phyloP scores from a whole-genome alignment of 441 rosid genomes.

The Bocquillonia castaneifolia region DNA sequence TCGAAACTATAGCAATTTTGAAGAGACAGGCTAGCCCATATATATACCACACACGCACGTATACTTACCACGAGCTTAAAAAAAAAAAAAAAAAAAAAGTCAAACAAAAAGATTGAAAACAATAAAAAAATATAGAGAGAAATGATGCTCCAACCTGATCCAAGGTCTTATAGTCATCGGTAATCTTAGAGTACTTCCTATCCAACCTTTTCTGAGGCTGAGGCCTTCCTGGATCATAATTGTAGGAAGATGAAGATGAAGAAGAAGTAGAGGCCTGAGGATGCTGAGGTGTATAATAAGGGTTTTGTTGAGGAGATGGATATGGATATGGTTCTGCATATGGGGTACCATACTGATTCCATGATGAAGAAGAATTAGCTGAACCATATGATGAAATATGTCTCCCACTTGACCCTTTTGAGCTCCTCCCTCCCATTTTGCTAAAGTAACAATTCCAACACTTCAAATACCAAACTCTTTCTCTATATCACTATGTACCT shows the following conservation, averaged over 20 bases:
- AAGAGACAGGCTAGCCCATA: too few species aligned
- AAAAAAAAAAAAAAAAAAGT: neutral
- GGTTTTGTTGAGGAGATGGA: constrained; percentile 22
- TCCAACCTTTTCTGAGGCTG: constrained; percentile 41
- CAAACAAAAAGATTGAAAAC: neutral
- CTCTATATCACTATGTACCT: neutral
- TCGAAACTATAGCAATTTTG: too few species aligned
- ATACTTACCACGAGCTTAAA: neutral
- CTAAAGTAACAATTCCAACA: neutral
- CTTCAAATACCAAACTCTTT: neutral
- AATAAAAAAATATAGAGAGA: neutral
- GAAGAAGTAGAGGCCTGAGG: constrained; percentile 22
- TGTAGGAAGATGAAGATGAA: constrained; percentile 25
- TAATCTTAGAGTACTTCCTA: constrained; percentile 52
- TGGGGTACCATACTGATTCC: constrained; percentile 34
- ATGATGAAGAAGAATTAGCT: constrained; percentile 33
- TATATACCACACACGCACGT: too few species aligned
- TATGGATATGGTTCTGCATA: constrained; percentile 35
- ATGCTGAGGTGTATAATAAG: constrained; percentile 38
- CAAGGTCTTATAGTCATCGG: constrained; percentile 46
- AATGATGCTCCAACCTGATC: constrained; percentile 47
- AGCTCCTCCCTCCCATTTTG: constrained; percentile 57
- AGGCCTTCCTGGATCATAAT: constrained; percentile 30
- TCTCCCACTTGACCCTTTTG: constrained; percentile 37
- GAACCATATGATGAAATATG: constrained; percentile 23